phyloP scores from a whole-genome alignment of 805 yeast genomes.

The Lachancea meyersii region DNA sequence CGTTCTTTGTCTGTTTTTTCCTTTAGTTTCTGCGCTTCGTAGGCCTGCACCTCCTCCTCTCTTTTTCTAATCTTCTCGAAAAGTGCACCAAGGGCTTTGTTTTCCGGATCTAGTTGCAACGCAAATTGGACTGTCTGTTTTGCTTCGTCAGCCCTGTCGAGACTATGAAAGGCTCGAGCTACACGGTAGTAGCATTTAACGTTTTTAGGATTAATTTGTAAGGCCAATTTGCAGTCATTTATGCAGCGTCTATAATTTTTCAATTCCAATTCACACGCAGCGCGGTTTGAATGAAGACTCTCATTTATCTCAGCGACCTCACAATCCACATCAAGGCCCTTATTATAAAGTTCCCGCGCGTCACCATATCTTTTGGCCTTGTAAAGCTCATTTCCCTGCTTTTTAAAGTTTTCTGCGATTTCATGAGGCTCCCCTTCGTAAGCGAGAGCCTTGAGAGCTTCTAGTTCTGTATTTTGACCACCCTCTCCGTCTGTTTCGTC shows the following conservation, averaged over 20 bases:
- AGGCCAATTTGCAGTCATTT: constrained; percentile 73
- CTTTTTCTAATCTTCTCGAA: constrained; percentile 37
- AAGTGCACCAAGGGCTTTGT: constrained; percentile 48
- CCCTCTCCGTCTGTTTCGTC: constrained; percentile 73
- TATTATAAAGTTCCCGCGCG: constrained; percentile 73
- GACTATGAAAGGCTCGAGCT: constrained; percentile 67
- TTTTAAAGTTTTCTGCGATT: constrained; percentile 80
- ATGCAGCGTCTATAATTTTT: constrained; percentile 80
- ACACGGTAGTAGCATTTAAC: constrained; percentile 83
- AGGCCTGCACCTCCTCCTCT: constrained; percentile 33
- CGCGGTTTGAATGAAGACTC: constrained; percentile 71
- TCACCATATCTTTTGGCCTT: constrained; percentile 61
- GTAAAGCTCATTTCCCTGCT: constrained; percentile 87
- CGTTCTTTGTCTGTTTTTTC: constrained; percentile 36
- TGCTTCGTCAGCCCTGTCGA: constrained; percentile 70
- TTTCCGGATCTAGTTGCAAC: constrained; percentile 50
- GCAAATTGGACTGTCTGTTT: constrained; percentile 61
- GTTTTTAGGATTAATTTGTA: constrained; percentile 59
- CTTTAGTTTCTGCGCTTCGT: constrained; percentile 20
- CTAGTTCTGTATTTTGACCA: constrained; percentile 67
- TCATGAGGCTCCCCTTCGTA: constrained; percentile 96
- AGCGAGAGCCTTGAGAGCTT: constrained; percentile 85
- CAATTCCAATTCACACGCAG: constrained; percentile 85
- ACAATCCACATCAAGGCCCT: constrained; percentile 70
- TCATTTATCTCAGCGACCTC: constrained; percentile 49